Percentiles rank a stretch among this genome's conserved stretches.
These are phyloP conservation scores for Naematelia encephala DNA, from an alignment of 768 basidiomycete genomes.

Conservation along the genomic window DNA sequence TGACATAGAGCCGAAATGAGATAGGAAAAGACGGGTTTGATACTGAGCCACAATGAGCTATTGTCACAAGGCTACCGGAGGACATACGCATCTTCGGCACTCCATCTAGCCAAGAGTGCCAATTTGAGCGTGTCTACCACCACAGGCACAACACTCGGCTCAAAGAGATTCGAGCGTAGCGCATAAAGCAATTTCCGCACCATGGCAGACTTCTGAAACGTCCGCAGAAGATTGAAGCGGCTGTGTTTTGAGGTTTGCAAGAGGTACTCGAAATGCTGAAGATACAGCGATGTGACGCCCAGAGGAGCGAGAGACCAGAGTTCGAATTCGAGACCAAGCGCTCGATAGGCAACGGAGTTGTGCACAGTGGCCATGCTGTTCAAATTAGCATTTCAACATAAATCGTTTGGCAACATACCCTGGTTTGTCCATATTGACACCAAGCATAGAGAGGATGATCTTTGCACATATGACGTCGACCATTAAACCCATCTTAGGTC, in stretches of 20 bases:
- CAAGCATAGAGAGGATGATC: constrained; percentile 78
- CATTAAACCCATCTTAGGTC: constrained; percentile 63
- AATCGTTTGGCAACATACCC: constrained; percentile 58
- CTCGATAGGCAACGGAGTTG: constrained; percentile 75
- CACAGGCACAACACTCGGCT: constrained; percentile 60
- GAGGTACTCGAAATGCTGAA: constrained; percentile 77
- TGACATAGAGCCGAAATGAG: constrained; percentile 71
- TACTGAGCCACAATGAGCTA: constrained; percentile 18
- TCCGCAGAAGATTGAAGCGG: constrained; percentile 72
- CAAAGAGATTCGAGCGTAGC: constrained; percentile 75
- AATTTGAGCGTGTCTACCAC: constrained; percentile 53
- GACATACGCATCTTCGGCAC: constrained; percentile 42
- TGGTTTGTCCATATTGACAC: constrained; percentile 74
- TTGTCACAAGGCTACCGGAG: too few relatives aligned
- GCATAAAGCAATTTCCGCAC: constrained; percentile 76
- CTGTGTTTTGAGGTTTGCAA: constrained; percentile 68
- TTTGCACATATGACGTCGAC: constrained; percentile 80
- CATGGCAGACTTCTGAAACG: constrained; percentile 67
- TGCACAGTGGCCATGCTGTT: constrained; percentile 75
- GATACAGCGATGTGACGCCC: constrained; percentile 73
- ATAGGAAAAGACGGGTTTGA: constrained; percentile 83
- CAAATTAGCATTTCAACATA: constrained; percentile 6
- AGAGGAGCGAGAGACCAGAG: constrained; percentile 72
- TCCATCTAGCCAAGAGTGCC: constrained; percentile 41
- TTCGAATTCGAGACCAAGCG: constrained; percentile 82